Conservation (phyloP, 768 basidiomycete species). For the Lactifluus rugatus region DNA sequence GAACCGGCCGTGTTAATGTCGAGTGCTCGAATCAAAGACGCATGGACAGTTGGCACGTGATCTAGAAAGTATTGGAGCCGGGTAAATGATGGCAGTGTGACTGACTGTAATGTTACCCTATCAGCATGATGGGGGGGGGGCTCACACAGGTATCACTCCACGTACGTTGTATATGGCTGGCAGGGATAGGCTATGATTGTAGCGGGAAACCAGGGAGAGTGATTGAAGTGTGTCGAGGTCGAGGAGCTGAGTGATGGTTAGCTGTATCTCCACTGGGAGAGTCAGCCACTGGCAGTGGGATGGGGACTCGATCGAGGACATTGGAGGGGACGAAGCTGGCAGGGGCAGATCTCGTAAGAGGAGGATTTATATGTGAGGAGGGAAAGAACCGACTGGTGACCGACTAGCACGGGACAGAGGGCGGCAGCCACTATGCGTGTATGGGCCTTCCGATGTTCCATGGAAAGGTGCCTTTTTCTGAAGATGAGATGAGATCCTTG, state of each 20-base stretch:
- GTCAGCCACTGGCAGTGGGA: slow-evolving; percentile 9
- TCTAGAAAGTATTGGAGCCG: slow-evolving; percentile 17
- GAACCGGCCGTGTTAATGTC: slow-evolving; percentile 12
- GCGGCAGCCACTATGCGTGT: neutral
- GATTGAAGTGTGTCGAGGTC: slow-evolving; percentile 13
- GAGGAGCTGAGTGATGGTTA: slow-evolving; percentile 16
- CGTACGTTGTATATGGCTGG: slow-evolving; percentile 16
- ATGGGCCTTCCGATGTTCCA: slow-evolving; percentile 8
- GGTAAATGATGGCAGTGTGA: slow-evolving; percentile 5
- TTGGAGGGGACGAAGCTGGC: neutral
- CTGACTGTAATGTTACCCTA: slow-evolving; percentile 1
- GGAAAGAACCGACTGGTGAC: slow-evolving; percentile 6
- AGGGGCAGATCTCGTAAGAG: neutral
- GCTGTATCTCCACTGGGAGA: slow-evolving; percentile 18
- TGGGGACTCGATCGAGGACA: neutral
- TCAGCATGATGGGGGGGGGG: neutral
- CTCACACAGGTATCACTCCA: neutral
- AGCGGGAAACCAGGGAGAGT: slow-evolving; percentile 6
- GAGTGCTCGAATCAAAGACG: slow-evolving; percentile 13
- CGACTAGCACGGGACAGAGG: slow-evolving; percentile 14
- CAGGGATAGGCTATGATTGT: slow-evolving; percentile 7
- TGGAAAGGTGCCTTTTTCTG: slow-evolving; percentile 10
- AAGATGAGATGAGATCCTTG: slow-evolving; percentile 10
- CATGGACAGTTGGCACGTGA: slow-evolving; percentile 14
- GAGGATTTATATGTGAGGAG: slow-evolving; percentile 2